These are phyloP conservation scores for Saturnispora zaruensis DNA, from an alignment of 805 yeast genomes.

Conservation along the genomic window DNA sequence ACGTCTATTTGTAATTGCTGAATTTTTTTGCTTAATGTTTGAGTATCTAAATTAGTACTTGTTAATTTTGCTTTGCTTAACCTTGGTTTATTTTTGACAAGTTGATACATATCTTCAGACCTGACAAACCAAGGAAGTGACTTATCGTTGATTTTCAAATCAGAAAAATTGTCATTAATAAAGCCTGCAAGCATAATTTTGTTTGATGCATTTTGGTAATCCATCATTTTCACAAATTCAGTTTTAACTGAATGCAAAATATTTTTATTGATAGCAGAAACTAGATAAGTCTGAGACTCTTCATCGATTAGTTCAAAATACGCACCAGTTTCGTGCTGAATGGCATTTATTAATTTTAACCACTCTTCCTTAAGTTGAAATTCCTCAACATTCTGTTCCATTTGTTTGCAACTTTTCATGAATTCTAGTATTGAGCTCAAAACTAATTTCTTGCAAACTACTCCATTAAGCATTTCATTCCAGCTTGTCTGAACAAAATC, in stretches of 20 bases:
- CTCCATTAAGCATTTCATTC: slow-evolving; percentile 25
- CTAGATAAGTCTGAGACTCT: slow-evolving; percentile 20
- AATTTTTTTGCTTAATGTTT: slow-evolving; percentile 16
- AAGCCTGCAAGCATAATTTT: slow-evolving; percentile 9
- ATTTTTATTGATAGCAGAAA: slow-evolving; percentile 22
- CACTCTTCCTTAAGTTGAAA: background rate
- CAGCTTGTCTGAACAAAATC: slow-evolving; percentile 29
- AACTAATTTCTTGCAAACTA: slow-evolving; percentile 17
- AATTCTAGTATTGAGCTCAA: slow-evolving; percentile 18
- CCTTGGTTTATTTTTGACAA: slow-evolving; percentile 15
- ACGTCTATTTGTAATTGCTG: slow-evolving; percentile 17
- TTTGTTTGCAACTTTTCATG: slow-evolving; percentile 10
- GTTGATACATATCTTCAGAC: slow-evolving; percentile 18
- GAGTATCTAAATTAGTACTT: slow-evolving; percentile 11
- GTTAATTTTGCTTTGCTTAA: slow-evolving; percentile 6
- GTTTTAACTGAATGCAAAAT: slow-evolving; percentile 22
- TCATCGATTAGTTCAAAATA: slow-evolving; percentile 24
- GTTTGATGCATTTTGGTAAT: slow-evolving; percentile 19
- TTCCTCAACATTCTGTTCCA: background rate
- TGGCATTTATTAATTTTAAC: slow-evolving; percentile 5
- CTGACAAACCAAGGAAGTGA: slow-evolving; percentile 27
- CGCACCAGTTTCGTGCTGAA: slow-evolving; percentile 26
- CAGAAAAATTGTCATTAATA: slow-evolving; percentile 6
- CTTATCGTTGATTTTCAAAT: slow-evolving; percentile 15
- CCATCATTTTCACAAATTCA: slow-evolving; percentile 23